phyloP scores from a whole-genome alignment of 1,284 basidiomycete species.

The Leccinum ponderosum region DNA sequence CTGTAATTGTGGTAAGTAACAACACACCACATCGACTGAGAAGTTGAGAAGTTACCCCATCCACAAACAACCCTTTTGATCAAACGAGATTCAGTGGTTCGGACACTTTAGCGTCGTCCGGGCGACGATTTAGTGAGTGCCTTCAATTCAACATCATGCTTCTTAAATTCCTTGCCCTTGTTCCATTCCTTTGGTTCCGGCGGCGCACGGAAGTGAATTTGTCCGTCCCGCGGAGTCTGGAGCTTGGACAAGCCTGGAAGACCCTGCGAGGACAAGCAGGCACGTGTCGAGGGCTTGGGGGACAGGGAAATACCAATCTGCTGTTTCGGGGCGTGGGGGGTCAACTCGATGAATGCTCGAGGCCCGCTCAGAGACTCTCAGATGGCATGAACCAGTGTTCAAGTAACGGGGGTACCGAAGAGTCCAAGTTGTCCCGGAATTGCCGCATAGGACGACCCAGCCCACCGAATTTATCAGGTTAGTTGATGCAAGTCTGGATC shows the following conservation, averaged over 20 bases:
- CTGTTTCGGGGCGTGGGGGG: background rate
- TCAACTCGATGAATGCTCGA: too few species aligned
- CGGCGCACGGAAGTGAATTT: background rate
- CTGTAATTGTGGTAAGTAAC: too few species aligned
- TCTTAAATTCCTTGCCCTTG: background rate
- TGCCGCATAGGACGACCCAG: background rate
- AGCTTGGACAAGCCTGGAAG: background rate
- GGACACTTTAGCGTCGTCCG: background rate
- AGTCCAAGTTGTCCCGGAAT: background rate
- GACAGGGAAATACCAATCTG: background rate
- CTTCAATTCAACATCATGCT: background rate
- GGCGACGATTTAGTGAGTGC: background rate
- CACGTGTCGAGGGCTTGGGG: background rate
- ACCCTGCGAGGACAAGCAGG: background rate
- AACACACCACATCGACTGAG: background rate
- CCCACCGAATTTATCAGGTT: too few species aligned
- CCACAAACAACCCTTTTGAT: background rate
- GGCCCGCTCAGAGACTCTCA: too few species aligned
- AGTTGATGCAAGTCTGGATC: too few species aligned
- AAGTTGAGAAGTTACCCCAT: background rate
- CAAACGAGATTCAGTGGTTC: too few species aligned
- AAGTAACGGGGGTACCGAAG: background rate
- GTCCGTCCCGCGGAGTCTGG: background rate
- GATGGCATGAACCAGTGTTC: too few species aligned
- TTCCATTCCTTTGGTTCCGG: background rate